These are phyloP conservation scores for Pterulicium gracile DNA, from an alignment of 1,284 basidiomycete species.

Conservation along the genomic window DNA sequence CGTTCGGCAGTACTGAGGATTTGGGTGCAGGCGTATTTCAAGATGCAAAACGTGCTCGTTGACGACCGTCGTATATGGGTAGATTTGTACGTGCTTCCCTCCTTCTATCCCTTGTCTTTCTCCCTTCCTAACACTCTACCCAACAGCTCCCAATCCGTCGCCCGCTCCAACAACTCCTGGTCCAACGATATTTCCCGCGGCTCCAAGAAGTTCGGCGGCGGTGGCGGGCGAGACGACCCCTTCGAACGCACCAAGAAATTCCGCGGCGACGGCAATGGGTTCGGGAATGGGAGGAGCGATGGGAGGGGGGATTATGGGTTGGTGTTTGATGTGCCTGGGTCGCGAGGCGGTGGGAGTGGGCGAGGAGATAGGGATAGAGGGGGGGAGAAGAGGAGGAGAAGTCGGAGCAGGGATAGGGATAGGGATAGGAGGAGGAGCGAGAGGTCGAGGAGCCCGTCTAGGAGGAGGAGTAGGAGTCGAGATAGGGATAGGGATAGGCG, in stretches of 20 bases:
- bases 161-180: constrained; percentile 59
- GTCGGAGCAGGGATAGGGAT: constrained; percentile 13
- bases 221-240: constrained; percentile 54
- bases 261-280: constrained; percentile 31
- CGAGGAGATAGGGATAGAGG: constrained; percentile 21
- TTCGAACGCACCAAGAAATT: constrained; percentile 61
- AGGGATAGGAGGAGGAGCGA: constrained; percentile 9
- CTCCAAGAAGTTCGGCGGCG: constrained; percentile 34
- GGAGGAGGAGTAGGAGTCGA: constrained; percentile 4
- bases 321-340: constrained; percentile 58
- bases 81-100: constrained; percentile 61
- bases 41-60: constrained; percentile 99
- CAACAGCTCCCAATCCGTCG: constrained; percentile 82
- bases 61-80: constrained; percentile 99
- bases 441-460: background rate
- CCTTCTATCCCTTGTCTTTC: constrained; percentile 6
- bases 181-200: constrained; percentile 62
- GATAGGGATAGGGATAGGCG: constrained; percentile 12
- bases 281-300: constrained; percentile 19
- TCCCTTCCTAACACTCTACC: constrained; percentile 12
- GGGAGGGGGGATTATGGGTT: constrained; percentile 44
- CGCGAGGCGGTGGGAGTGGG: constrained; percentile 4
- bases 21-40: constrained; percentile 78
- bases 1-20: constrained; percentile 7
- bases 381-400: constrained; percentile 13